Evolutionary conservation across 169 alveolate species (phyloP), one percentile per base, ranked within the genome.

Genomic region (Plasmodium sp.): DNA sequence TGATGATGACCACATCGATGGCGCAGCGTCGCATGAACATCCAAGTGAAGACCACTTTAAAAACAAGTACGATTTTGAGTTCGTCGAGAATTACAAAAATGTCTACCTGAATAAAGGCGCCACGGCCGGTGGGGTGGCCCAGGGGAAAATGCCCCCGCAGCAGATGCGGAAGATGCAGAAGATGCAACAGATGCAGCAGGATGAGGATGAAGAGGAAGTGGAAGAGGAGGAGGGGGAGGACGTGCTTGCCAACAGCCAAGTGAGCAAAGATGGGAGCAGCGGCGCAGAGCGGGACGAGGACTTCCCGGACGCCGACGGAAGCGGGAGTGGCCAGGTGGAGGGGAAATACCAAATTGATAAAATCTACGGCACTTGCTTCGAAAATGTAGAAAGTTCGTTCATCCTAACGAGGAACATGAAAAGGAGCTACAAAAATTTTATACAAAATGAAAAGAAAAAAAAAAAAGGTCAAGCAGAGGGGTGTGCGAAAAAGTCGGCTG

Each of bases 341-440:
- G 81, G 58, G 1, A 71, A 54, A 31, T 43, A 62, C 75, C 39
- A 43, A 75, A 75, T 51, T 33, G 84, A 54, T 54, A 85, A 75
- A 51, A 85, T 85, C 22, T 85, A 85, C 81, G 93, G 73, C 3
- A 51, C 93, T 1, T 75, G 58, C 80, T 22, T 85, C 14, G 93
- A 85, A 75, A 84, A 75, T 34, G 81, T 54, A 2, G 80, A 85
- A 22, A 75, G 22, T 31, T 85, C 93, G 10, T 75, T 75, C 41
- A 48, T 85, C 31, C 56, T 85, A 16, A 85, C 93, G 27, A 75
- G 27, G 67, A 75, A 85, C 22, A 85, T 85, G 93, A 85, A 85
- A 54, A 85, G 75, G 34, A 67, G 81, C 12, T 85, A 74, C 75
- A 85, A 75, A 48, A 34, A 75, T 54, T 85, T 54, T 33, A 75